Evolutionary conservation across 257 asterid genomes (phyloP), one percentile per base, ranked within the genome.

Genomic region (Anisodus tanguticus): DNA sequence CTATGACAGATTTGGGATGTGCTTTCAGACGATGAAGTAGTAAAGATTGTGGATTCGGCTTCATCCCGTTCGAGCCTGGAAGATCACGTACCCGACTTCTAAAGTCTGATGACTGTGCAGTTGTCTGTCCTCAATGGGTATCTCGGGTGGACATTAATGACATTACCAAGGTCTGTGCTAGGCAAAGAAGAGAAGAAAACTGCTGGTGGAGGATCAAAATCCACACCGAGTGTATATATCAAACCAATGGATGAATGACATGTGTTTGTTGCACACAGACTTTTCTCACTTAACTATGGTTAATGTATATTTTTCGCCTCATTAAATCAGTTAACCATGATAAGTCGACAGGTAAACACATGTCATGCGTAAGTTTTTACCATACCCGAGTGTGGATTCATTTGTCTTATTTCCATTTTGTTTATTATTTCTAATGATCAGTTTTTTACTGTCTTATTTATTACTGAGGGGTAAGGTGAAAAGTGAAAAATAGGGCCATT

Each of bases 51-150:
- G 68, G 85, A 86, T 71, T 87, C 90, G 8, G 88, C 93, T 71
- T 80, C 91, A 8, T 59, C 89, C 10, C 93, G 89, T 86, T 35
- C 86, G 59, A 69, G 90, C 89, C 47, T 90, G 95, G 95, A 88
- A 82, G 86, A 85, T 57, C 19, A 87, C 57, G 80, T 89, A 84
- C 64, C 92, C 95, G 2, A 90, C 91, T 86, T 90, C 95, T 11
- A 92, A 89, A 72, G 91, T 89, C 9, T n/a, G 95, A 92, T 43
- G 95, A 92, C 88, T 92, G 95, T 87, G 92, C 95, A 9, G 93
- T 87, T 58, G 89, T 84, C 88, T 78, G 87, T 86, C 5, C 90
- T 82, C 35, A 88, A 86, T 49, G 89, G 16, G 91, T 90, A 26
- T 80, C 92, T 31, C 89, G 90, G 51, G 89, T 90, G 58, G 82